phyloP scores from a whole-genome alignment of 441 rosid species.

The Gossypium davidsonii region DNA sequence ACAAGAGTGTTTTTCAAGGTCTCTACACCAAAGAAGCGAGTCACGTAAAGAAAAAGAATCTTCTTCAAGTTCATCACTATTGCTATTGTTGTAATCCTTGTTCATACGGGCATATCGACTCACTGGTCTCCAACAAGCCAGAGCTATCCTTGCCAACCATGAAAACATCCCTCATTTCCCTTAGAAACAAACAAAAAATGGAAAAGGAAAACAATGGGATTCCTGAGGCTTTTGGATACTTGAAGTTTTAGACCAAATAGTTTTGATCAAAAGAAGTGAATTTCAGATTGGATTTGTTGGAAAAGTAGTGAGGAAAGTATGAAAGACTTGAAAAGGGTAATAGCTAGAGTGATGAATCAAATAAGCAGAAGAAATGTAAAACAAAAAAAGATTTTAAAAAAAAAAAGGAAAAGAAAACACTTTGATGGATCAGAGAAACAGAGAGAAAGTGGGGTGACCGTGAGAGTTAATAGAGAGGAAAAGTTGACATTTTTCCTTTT shows the following conservation, averaged over 20 bases:
- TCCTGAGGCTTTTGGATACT: not conserved
- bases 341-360: not conserved
- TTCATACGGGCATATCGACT: constrained; percentile 66
- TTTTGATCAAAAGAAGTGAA: not conserved
- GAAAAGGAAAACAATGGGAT: not conserved
- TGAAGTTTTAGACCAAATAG: too few species aligned
- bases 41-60: constrained; percentile 31
- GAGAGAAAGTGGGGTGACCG: constrained; percentile 7
- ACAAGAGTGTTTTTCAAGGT: constrained; percentile 61
- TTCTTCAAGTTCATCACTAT: constrained; percentile 25
- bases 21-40: constrained; percentile 64
- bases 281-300: not conserved
- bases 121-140: constrained; percentile 70
- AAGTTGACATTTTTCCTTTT: not conserved
- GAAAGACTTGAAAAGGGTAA: not conserved
- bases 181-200: not conserved
- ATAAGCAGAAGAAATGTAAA: not conserved
- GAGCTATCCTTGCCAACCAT: constrained; percentile 54
- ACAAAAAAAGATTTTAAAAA: not conserved
- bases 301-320: not conserved
- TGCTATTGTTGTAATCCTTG: constrained; percentile 53
- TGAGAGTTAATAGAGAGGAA: constrained; percentile 3
- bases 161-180: constrained; percentile 92
- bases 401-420: not conserved
- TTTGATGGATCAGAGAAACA: not conserved